phyloP scores from a whole-genome alignment of 2,329 filamentous ascomycete species.

The Akanthomyces muscarius region DNA sequence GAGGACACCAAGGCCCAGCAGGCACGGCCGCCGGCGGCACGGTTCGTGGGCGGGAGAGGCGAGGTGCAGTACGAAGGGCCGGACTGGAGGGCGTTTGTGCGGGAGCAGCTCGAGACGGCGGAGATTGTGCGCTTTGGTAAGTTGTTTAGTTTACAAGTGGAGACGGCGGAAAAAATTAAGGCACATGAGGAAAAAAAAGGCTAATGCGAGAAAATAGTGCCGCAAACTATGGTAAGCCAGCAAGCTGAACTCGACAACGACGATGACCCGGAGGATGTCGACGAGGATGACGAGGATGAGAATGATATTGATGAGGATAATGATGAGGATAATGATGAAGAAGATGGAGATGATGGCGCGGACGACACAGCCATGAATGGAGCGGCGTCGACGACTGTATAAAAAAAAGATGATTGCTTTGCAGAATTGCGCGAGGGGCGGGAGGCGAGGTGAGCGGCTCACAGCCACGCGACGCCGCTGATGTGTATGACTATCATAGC shows the following conservation, averaged over 20 bases:
- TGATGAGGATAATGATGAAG: background rate
- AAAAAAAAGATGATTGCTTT: background rate
- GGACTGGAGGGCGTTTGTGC: constrained; percentile 34
- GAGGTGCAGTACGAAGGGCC: constrained; percentile 30
- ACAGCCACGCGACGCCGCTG: no score
- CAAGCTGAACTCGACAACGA: background rate
- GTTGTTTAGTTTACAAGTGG: background rate
- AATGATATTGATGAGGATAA: background rate
- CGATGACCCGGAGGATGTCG: background rate
- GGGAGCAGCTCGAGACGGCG: constrained; percentile 21
- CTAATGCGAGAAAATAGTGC: background rate
- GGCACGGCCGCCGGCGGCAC: background rate
- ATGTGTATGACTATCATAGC: no score
- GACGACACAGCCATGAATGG: constrained; percentile 7
- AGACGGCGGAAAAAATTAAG: no score
- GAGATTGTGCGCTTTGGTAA: constrained; percentile 8
- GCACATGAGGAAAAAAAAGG: background rate
- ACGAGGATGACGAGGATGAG: background rate
- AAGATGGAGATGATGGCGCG: background rate
- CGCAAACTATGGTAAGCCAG: background rate
- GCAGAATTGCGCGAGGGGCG: no score
- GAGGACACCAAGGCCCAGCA: constrained; percentile 16
- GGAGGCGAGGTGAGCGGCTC: no score
- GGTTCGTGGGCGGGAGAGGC: background rate
- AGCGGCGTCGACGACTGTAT: background rate